Percentiles rank a stretch among this genome's conserved stretches.
Conservation (phyloP, 257 asterid species). For the Lantana camara region DNA sequence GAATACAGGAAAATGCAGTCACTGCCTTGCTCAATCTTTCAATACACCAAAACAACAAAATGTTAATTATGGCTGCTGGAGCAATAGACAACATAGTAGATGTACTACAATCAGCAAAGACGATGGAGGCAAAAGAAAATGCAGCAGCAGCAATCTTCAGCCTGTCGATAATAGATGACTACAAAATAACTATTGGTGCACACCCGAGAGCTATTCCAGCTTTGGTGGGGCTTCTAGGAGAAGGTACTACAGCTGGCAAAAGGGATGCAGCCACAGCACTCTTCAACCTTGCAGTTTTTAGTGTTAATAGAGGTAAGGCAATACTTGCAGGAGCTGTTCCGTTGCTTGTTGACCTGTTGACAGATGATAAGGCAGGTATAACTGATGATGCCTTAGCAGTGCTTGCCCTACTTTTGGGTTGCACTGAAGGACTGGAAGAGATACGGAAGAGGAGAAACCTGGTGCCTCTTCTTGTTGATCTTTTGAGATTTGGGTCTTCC, state of each 20-base stretch:
- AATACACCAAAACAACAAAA: slow-evolving; percentile 75
- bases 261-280: slow-evolving; percentile 84
- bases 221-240: slow-evolving; percentile 64
- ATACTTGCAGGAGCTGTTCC: slow-evolving; percentile 73
- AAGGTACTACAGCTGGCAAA: slow-evolving; percentile 76
- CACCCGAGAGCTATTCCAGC: slow-evolving; percentile 65
- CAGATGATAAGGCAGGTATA: slow-evolving; percentile 82
- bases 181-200: slow-evolving; percentile 63
- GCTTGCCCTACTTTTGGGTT: slow-evolving; percentile 67
- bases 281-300: slow-evolving; percentile 70
- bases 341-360: slow-evolving; percentile 61
- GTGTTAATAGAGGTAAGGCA: slow-evolving; percentile 47
- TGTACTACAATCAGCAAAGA: slow-evolving; percentile 56
- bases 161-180: slow-evolving; percentile 65
- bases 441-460: slow-evolving; percentile 56
- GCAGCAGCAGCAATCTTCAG: slow-evolving; percentile 92
- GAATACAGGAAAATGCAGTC: slow-evolving; percentile 84
- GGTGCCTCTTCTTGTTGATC: slow-evolving; percentile 77
- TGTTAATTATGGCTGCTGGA: slow-evolving; percentile 74
- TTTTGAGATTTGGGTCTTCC: slow-evolving; percentile 76
- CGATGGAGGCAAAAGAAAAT: slow-evolving; percentile 82
- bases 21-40: slow-evolving; percentile 88
- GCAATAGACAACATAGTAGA: slow-evolving; percentile 59
- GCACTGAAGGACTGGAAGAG: slow-evolving; percentile 69
- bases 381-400: slow-evolving; percentile 78